A percentile compares a stretch with the other conserved stretches of the same genome.
phyloP scores from a whole-genome alignment of 805 yeast species.

The Ogataea henricii region DNA sequence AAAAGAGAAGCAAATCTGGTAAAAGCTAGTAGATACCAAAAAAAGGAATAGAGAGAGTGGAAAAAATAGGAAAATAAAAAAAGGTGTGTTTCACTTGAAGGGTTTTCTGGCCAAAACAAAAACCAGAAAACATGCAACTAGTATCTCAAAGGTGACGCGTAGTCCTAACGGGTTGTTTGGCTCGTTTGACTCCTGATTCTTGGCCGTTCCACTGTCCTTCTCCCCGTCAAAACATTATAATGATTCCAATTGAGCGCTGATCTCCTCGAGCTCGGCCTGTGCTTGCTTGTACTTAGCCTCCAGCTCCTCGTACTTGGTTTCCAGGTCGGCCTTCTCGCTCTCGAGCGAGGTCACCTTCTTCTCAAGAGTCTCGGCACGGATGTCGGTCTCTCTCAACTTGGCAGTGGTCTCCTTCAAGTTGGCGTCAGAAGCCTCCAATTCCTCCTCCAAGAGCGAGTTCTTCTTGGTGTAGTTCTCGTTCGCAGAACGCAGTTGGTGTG shows the following conservation, averaged over 20 bases:
- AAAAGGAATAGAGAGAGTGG: not conserved
- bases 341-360: conserved; percentile 91
- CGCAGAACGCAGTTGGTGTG: conserved; percentile 81
- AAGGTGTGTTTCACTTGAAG: conserved; percentile 6
- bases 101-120: conserved; percentile 21
- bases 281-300: conserved; percentile 79
- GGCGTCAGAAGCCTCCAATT: conserved; percentile 86
- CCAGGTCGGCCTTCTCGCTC: conserved; percentile 88
- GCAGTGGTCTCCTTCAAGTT: conserved; percentile 91
- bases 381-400: conserved; percentile 91
- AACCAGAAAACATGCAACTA: conserved; percentile 21
- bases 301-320: conserved; percentile 87
- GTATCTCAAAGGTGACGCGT: conserved; percentile 11
- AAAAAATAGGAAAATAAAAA: conserved; percentile 1
- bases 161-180: conserved; percentile 1
- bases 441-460: conserved; percentile 85
- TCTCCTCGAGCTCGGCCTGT: conserved; percentile 93
- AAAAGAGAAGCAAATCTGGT: conserved; percentile 1
- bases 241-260: conserved; percentile 91
- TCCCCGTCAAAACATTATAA: conserved; percentile 36
- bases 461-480: conserved; percentile 91
- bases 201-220: not conserved
- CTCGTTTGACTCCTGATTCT: not conserved
- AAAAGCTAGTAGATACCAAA: not conserved
- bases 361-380: conserved; percentile 94